Conservation (phyloP, 2,329 filamentous ascomycete genomes). For the Epichloe elymi region DNA sequence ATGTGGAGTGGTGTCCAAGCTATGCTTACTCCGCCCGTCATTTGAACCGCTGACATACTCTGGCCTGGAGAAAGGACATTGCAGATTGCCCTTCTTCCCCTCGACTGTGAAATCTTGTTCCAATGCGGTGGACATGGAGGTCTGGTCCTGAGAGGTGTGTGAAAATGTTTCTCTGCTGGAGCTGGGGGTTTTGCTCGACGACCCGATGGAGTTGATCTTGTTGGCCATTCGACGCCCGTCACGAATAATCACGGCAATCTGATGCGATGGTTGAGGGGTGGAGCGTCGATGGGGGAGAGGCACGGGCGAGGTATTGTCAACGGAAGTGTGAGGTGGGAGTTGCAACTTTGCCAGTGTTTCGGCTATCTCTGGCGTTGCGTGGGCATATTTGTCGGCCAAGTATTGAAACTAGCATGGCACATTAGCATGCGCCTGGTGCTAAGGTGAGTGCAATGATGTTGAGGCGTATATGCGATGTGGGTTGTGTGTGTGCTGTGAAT, state of each 20-base stretch:
- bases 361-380: slow-evolving; percentile 50
- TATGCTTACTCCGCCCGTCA: slow-evolving; percentile 9
- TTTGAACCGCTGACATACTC: slow-evolving; percentile 20
- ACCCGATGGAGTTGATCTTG: slow-evolving; percentile 34
- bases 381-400: slow-evolving; percentile 55
- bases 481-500: neutral
- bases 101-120: slow-evolving; percentile 86
- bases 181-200: slow-evolving; percentile 35
- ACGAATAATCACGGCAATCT: slow-evolving; percentile 49
- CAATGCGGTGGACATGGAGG: slow-evolving; percentile 51
- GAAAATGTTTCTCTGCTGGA: slow-evolving; percentile 37
- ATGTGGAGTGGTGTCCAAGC: slow-evolving; percentile 30
- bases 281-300: slow-evolving; percentile 39
- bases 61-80: slow-evolving; percentile 61
- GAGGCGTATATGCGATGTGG: neutral
- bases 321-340: slow-evolving; percentile 40
- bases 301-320: slow-evolving; percentile 36
- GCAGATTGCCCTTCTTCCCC: slow-evolving; percentile 61
- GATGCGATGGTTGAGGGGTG: slow-evolving; percentile 28
- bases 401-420: slow-evolving; percentile 42
- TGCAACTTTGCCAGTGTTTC: slow-evolving; percentile 55
- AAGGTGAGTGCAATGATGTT: neutral
- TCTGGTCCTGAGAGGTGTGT: slow-evolving; percentile 31
- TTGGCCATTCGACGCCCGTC: slow-evolving; percentile 48
- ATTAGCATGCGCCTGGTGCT: slow-evolving; percentile 6